Evolutionary conservation across 306 rosid species (phyloP), one percentile per base, ranked within the genome.

Genomic region (Dicorynia guianensis): DNA sequence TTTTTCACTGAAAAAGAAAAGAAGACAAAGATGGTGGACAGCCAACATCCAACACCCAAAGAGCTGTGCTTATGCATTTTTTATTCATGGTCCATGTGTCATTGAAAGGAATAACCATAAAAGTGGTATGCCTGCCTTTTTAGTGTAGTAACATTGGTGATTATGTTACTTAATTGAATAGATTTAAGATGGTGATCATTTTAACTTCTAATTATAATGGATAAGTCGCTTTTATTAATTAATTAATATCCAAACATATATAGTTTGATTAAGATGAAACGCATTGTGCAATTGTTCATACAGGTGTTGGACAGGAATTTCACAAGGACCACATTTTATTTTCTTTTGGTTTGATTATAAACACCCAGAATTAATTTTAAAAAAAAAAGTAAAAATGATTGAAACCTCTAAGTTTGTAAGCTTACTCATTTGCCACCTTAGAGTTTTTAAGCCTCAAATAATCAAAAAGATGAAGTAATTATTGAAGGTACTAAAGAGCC

Each of bases 351-450:
- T 25, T 25, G 1, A 25, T 1, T 14, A 9, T 9, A 11, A 52
- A 8, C 48, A 36, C 0, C 17, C 14, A 74, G 0, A 11, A 75
- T 42, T 75, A 39, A 25, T 25, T 25, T n/a, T n/a, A n/a, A n/a
- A 25, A 25, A 25, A 25, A 25, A 25, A 1, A 25, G 2, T 25
- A 25, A 25, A 25, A 54, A 75, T 5, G 62, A 12, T 42, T 49
- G 48, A 6, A 15, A 35, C 7, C 12, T 30, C 53, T 11, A 64
- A 43, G 7, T 53, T 50, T 78, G 67, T 53, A 44, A 19, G 74
- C 82, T 63, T 78, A 78, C 72, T 78, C 82, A 71, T 54, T 53
- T 42, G 18, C 39, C 81, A 78, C 72, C 72, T 49, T 14, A 33
- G 66, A 70, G 4, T 50, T 50, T 62, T 5, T 40, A 4, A 12